A percentile compares a stretch with the other conserved stretches of the same genome.
These are phyloP conservation scores for Lathyrus tuberosus DNA, from an alignment of 306 rosid species.

Conservation along the genomic window DNA sequence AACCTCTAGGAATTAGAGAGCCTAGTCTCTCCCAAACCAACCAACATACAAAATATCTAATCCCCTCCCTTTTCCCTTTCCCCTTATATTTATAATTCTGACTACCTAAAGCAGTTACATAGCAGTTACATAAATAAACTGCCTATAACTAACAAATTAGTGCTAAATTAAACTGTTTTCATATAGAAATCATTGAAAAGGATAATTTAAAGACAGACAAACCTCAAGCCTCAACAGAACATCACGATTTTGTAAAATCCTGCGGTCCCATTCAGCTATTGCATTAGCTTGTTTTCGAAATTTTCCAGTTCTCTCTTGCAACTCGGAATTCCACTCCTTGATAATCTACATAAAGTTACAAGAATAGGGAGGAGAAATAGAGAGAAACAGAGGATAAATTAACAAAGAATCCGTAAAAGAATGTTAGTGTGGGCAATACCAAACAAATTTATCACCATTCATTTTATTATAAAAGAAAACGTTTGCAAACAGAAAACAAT, in stretches of 20 bases:
- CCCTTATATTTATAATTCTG: no score
- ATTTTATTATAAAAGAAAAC: conserved; percentile 5
- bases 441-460: conserved; percentile 14
- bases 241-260: conserved; percentile 89
- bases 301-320: conserved; percentile 93
- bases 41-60: no score
- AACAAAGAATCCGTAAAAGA: conserved; percentile 5
- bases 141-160: not conserved
- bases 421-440: conserved; percentile 20
- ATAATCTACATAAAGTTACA: conserved; percentile 59
- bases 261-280: conserved; percentile 91
- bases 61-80: no score
- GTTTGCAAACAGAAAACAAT: not conserved
- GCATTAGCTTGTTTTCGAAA: conserved; percentile 97
- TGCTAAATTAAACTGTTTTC: conserved; percentile 7
- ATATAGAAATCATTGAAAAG: conserved; percentile 14
- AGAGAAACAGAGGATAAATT: conserved; percentile 19
- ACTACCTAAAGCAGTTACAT: no score
- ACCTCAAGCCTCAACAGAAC: conserved; percentile 89
- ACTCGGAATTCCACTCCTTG: conserved; percentile 94
- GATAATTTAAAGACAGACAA: conserved; percentile 19
- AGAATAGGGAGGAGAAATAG: conserved; percentile 26
- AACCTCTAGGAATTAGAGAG: no score
- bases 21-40: no score
- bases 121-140: no score